Evolutionary conservation across 2,329 filamentous ascomycete genomes (phyloP).

Genomic region (Cercospora berteroae): DNA sequence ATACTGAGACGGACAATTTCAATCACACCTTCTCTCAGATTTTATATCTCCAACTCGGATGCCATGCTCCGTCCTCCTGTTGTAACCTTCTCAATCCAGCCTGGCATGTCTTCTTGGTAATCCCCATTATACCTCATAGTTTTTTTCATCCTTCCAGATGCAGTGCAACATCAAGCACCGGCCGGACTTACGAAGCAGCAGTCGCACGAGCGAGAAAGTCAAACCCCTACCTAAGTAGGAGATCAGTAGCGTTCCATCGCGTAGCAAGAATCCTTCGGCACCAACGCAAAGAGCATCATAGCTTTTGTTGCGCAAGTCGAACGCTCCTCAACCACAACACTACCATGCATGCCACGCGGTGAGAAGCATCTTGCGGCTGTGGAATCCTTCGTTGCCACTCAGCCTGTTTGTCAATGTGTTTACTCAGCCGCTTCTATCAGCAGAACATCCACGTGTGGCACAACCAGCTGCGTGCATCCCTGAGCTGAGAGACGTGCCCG

Average conservation of each 20-base stretch:
- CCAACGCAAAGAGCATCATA: neutral
- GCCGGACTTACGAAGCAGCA: neutral
- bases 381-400: no score
- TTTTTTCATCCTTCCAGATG: neutral
- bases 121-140: neutral
- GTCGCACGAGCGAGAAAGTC: neutral
- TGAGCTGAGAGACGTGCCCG: neutral
- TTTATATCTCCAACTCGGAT: no score
- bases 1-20: no score
- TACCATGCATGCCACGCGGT: no score
- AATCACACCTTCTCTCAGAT: no score
- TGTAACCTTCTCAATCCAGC: neutral
- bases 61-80: no score
- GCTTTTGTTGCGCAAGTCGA: neutral
- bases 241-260: neutral
- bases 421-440: neutral
- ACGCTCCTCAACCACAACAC: neutral
- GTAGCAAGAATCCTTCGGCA: neutral
- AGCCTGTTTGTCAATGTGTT: neutral
- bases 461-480: no score
- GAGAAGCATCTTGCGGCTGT: no score
- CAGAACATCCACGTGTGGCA: no score
- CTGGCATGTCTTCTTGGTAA: neutral
- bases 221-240: neutral
- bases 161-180: neutral